Evolutionary conservation across 2,329 filamentous ascomycete genomes (phyloP).

Genomic region (Sarocladium brachiariae): DNA sequence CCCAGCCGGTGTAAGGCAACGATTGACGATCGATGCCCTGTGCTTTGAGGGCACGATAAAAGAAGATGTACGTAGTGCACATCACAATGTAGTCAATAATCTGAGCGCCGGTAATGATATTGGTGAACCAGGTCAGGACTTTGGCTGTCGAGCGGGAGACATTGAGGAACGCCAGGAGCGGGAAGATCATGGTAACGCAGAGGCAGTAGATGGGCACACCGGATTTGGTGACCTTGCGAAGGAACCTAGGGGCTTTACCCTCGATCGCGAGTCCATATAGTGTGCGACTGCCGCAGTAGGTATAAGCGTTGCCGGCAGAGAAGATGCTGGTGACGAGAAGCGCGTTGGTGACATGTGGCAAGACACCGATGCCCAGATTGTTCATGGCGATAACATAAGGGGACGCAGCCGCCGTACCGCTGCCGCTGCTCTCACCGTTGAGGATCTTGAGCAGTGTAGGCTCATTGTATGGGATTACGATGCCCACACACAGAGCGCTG

Average conservation of each 20-base stretch:
- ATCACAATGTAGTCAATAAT: slow-evolving; percentile 67
- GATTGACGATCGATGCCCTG: slow-evolving; percentile 62
- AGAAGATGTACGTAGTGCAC: slow-evolving; percentile 64
- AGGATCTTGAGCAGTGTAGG: slow-evolving; percentile 54
- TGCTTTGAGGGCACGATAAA: slow-evolving; percentile 59
- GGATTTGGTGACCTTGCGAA: slow-evolving; percentile 52
- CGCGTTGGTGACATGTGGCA: slow-evolving; percentile 68
- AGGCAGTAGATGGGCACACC: slow-evolving; percentile 75
- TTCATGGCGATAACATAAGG: slow-evolving; percentile 64
- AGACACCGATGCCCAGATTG: slow-evolving; percentile 51
- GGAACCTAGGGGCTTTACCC: slow-evolving; percentile 54
- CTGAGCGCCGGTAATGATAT: slow-evolving; percentile 62
- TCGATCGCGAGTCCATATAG: slow-evolving; percentile 64
- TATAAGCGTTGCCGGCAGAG: slow-evolving; percentile 59
- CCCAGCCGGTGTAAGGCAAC: slow-evolving; percentile 62
- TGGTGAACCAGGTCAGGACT: slow-evolving; percentile 68
- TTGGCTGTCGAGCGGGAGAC: slow-evolving; percentile 58
- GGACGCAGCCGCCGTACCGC: slow-evolving; percentile 66
- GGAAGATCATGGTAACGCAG: slow-evolving; percentile 55
- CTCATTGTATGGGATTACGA: slow-evolving; percentile 65
- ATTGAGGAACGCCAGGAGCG: slow-evolving; percentile 67
- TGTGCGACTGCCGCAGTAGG: slow-evolving; percentile 61
- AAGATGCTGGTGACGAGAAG: slow-evolving; percentile 61
- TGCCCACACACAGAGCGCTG: slow-evolving; percentile 64
- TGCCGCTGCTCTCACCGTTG: slow-evolving; percentile 50